Base-by-base conservation (phyloP, 768 basidiomycete genomes). In the Cyathus striatus region DNA sequence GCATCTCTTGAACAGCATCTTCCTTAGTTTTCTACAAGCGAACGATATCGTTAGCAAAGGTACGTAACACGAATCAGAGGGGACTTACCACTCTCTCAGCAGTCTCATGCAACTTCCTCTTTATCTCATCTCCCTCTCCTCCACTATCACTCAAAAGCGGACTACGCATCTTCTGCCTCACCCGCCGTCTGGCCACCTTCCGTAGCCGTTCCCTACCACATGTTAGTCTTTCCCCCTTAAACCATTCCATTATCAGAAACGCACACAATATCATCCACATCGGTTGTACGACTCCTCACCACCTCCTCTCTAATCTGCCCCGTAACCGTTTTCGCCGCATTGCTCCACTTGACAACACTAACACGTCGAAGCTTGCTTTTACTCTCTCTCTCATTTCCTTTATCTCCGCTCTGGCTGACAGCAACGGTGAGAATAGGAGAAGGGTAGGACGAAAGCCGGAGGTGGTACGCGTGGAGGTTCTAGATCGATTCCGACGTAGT, bases 91-190 rank as follows among this genome's bases (percentile, higher is more conserved):
- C 42, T n/a, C 54, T 51, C 23, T 54, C 34, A 18, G 33, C 55
- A 25, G 55, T 33, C 12, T 41, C 47, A 20, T 30, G 9, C 27
- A 51, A 42, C 5, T 54, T 53, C 32, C 49, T 42, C 17, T 47
- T 43, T 13, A 46, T 51, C 34, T 54, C 54, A 30, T 40, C 47
- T 4, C 20, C 40, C 40, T 59, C 55, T 30, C n/a, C 9, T n/a
- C n/a, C 27, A 30, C 27, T 30, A n/a, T n/a, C 9, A 9, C 9
- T 30, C 27, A 30, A n/a, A n/a, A n/a, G n/a, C n/a, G n/a, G n/a
- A n/a, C n/a, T 30, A 9, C 27, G 27, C 9, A 30, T n/a, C 9
- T n/a, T 9, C n/a, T 9, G 9, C 27, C 27, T 30, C 27, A n/a
- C 27, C 27, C n/a, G 9, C 27, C 27, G 27, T 9, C 27, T 9